Conservation (phyloP, 2,329 filamentous ascomycete genomes). For the Diaporthe sp. region DNA sequence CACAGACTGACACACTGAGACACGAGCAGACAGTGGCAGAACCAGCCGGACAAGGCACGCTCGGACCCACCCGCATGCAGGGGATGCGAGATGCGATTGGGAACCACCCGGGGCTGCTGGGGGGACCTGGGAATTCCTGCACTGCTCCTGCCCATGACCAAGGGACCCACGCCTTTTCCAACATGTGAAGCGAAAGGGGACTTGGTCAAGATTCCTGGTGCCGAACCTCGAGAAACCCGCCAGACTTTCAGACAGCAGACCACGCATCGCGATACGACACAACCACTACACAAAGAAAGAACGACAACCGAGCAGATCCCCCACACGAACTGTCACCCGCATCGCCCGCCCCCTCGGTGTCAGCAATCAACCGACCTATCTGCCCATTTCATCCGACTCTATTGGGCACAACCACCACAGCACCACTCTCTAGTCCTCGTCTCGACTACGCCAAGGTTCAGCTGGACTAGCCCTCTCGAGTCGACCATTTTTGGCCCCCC, state of each 20-base stretch:
- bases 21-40: constrained; percentile 3
- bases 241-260: not conserved
- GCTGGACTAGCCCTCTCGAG: constrained; percentile 28
- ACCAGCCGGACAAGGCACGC: constrained; percentile 18
- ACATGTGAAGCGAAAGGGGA: constrained; percentile 33
- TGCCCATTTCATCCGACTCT: not conserved
- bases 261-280: not conserved
- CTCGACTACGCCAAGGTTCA: constrained; percentile 21
- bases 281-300: not conserved
- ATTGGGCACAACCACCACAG: not conserved
- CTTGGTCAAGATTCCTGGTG: not conserved
- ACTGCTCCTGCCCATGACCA: not conserved
- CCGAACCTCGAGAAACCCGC: not conserved
- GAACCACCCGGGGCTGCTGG: constrained; percentile 9
- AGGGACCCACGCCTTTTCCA: constrained; percentile 23
- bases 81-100: constrained; percentile 32
- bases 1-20: constrained; percentile 32
- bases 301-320: constrained; percentile 6
- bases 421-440: constrained; percentile 5
- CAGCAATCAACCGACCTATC: constrained; percentile 6
- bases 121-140: not conserved
- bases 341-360: not conserved
- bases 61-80: constrained; percentile 25
- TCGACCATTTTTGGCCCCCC: not conserved
- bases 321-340: not conserved